Evolutionary conservation across 2,329 filamentous ascomycete species (phyloP), one percentile per base, ranked within the genome.

Genomic region (Fusarium fujikuroi): DNA sequence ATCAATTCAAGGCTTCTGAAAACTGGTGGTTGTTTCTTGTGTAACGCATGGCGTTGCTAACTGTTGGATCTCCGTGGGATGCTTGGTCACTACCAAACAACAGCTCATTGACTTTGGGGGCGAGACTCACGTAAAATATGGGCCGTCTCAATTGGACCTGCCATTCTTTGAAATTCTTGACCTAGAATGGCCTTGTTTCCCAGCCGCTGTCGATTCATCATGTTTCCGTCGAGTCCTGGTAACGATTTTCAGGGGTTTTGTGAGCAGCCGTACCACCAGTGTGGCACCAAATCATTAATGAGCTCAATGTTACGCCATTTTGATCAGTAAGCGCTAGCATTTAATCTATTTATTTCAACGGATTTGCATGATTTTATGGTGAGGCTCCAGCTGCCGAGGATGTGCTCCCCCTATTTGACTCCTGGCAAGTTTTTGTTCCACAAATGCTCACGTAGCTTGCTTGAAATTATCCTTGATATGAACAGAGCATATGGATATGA

Each of bases 161-260:
- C 15, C 8, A 7, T 16, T 32, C 4, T 72, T 72, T 72, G 69
- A 72, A 70, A 69, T 60, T 72, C 10, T n/a, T 15, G 23, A 9
- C 8, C 16, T 32, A 14, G 5, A 7, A 10, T 15, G n/a, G 0
- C 4, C 9, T 10, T 9, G 3, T 34, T 28, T 34, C 8, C 9
- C 2, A 5, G 16, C 1, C 3, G 5, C 12, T 19, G 23, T 16
- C 4, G 9, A 12, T 42, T 43, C 19, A 36, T 36, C 14, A 25
- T n/a, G 6, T 28, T 19, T 11, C 15, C 8, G 9, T 18, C 15
- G 16, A 14, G n/a, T 34, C 15, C 47, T 21, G n/a, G 25, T 25
- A 25, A 6, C 6, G 28, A 9, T 8, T 12, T n/a, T 21, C 21
- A 23, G 28, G 23, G 43, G 23, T 28, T 43, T 23, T 5, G 6